Conservation (phyloP, 192 early-diverging fungal genomes). For the Umbelopsis sp. region DNA sequence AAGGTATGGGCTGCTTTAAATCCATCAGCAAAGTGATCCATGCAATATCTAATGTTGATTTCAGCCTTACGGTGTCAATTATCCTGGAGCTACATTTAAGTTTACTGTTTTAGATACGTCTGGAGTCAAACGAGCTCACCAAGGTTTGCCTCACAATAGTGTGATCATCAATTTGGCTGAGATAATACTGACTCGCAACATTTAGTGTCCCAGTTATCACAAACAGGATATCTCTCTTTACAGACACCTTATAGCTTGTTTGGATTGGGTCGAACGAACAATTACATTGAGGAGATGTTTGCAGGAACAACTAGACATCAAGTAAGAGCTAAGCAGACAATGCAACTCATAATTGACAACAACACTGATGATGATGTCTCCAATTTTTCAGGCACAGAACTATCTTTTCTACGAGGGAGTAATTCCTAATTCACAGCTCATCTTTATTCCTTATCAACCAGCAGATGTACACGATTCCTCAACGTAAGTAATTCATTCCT, state of each 20-base stretch:
- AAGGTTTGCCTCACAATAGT: slow-evolving; percentile 45
- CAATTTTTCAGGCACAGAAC: slow-evolving; percentile 45
- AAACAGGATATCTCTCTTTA: slow-evolving; percentile 76
- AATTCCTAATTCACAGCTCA: slow-evolving; percentile 91
- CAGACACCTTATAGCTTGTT: slow-evolving; percentile 82
- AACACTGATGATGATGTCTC: background rate
- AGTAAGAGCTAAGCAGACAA: slow-evolving; percentile 22
- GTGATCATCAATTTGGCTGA: background rate
- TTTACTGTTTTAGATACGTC: slow-evolving; percentile 81
- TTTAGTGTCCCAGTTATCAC: slow-evolving; percentile 75
- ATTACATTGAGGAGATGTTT: slow-evolving; percentile 94
- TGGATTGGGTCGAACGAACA: slow-evolving; percentile 93
- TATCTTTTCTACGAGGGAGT: slow-evolving; percentile 77
- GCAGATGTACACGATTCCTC: slow-evolving; percentile 44
- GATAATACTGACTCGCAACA: background rate
- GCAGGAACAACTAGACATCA: slow-evolving; percentile 75
- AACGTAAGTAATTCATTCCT: slow-evolving; percentile 36
- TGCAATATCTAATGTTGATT: slow-evolving; percentile 16
- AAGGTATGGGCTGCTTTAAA: slow-evolving; percentile 30
- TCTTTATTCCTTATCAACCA: slow-evolving; percentile 81
- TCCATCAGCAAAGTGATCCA: background rate
- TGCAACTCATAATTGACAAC: background rate
- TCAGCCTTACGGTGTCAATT: slow-evolving; percentile 82
- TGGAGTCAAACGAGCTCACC: slow-evolving; percentile 76
- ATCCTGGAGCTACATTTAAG: slow-evolving; percentile 85